These are phyloP conservation scores for Candida vartiovaarae DNA, from an alignment of 805 yeast genomes.

Conservation along the genomic window DNA sequence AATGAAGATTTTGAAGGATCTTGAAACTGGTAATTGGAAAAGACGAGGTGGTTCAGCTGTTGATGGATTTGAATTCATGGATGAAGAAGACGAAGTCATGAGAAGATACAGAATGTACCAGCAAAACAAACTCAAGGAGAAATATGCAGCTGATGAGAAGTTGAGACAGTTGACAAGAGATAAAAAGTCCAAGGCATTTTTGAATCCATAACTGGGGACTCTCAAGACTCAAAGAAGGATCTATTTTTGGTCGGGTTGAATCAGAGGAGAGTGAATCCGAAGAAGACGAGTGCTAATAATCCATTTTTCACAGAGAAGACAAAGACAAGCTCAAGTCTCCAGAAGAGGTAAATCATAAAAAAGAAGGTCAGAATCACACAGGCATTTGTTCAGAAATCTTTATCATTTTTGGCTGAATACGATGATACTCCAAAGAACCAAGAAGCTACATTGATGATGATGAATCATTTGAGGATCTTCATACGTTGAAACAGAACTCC, in stretches of 20 bases:
- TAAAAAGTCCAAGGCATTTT: constrained; percentile 62
- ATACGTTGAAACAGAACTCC: constrained; percentile 38
- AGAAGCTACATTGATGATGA: constrained; percentile 20
- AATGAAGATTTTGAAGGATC: constrained; percentile 60
- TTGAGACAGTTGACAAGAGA: constrained; percentile 42
- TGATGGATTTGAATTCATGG: constrained; percentile 59
- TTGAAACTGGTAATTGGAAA: constrained; percentile 64
- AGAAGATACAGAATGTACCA: constrained; percentile 20
- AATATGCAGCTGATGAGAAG: constrained; percentile 40
- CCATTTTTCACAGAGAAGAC: constrained; percentile 20
- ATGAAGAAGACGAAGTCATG: constrained; percentile 63
- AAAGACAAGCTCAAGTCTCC: constrained; percentile 10
- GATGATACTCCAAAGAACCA: constrained; percentile 18
- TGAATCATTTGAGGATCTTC: constrained; percentile 38
- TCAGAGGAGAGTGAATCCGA: constrained; percentile 24
- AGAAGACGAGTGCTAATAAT: constrained; percentile 21
- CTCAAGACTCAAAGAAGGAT: constrained; percentile 25
- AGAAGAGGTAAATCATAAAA: constrained; percentile 11
- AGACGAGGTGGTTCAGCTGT: constrained; percentile 41
- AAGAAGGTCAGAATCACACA: constrained; percentile 37
- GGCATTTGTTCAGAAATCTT: constrained; percentile 47
- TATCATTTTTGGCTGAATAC: constrained; percentile 41
- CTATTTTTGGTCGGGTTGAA: constrained; percentile 23
- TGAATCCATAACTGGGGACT: constrained; percentile 50
- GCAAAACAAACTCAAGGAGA: constrained; percentile 31